A percentile compares a stretch with the other conserved stretches of the same genome.
phyloP scores from a whole-genome alignment of 345 rosid species.

The Salix suchowensis region DNA sequence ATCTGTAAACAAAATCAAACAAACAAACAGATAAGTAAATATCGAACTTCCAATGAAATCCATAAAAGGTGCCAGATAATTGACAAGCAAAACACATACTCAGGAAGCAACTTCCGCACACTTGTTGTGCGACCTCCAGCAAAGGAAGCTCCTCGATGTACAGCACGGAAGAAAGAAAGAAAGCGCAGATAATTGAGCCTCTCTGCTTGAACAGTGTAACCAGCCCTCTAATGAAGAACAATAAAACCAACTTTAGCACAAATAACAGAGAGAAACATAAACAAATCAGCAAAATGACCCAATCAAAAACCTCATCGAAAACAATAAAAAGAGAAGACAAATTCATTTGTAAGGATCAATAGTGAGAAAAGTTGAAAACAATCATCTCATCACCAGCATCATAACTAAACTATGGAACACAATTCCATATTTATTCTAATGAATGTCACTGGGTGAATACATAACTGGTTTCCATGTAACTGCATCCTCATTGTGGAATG shows the following conservation, averaged over 20 bases:
- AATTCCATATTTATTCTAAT: not conserved
- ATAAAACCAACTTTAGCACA: constrained; percentile 1
- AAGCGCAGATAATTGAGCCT: constrained; percentile 91
- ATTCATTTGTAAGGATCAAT: not conserved
- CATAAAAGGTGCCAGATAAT: constrained; percentile 7
- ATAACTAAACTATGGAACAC: not conserved
- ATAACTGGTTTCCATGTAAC: not conserved
- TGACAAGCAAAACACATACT: constrained; percentile 45
- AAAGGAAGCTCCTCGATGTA: constrained; percentile 95
- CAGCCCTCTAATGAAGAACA: constrained; percentile 57
- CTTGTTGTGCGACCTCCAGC: constrained; percentile 96
- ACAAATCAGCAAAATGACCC: not conserved
- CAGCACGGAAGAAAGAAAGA: constrained; percentile 86
- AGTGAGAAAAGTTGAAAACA: not conserved
- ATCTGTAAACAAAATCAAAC: constrained; percentile 35
- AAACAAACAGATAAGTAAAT: constrained; percentile 10
- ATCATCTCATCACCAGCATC: not conserved
- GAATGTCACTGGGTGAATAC: not conserved
- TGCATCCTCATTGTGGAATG: no score
- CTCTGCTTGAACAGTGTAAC: constrained; percentile 96
- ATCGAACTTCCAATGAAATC: constrained; percentile 3
- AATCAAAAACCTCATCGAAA: not conserved
- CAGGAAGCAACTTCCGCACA: constrained; percentile 93
- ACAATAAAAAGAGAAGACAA: not conserved
- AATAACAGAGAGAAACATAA: constrained; percentile 10